A percentile compares a stretch with the other conserved stretches of the same genome.
These are phyloP conservation scores for Turnera subulata DNA, from an alignment of 345 rosid genomes.

Conservation along the genomic window DNA sequence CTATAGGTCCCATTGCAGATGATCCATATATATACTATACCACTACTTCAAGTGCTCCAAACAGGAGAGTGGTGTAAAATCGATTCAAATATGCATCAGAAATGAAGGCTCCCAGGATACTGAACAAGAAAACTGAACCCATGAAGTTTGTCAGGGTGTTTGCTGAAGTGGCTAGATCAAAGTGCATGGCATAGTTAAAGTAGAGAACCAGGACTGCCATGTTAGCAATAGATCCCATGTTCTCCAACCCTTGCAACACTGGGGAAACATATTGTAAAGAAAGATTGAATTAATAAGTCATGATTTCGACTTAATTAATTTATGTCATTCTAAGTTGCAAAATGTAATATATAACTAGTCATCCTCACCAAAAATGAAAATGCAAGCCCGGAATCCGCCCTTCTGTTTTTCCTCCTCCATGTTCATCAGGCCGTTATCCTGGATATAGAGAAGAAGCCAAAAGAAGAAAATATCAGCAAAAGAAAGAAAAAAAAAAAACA, in stretches of 20 bases:
- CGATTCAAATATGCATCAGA: slow-evolving; percentile 20
- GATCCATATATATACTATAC: not conserved
- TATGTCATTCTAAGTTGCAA: no score
- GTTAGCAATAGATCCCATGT: slow-evolving; percentile 27
- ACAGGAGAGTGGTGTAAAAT: slow-evolving; percentile 16
- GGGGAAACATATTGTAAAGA: not conserved
- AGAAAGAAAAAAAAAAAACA: not conserved
- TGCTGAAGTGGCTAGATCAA: slow-evolving; percentile 15
- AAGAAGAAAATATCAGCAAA: not conserved
- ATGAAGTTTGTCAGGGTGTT: slow-evolving; percentile 30
- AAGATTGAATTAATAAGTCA: no score
- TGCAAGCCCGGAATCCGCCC: no score
- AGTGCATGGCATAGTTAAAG: slow-evolving; percentile 9
- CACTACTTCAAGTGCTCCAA: slow-evolving; percentile 25
- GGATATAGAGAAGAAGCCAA: no score
- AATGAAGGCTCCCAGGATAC: slow-evolving; percentile 23
- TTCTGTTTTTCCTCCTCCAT: no score
- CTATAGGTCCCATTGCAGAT: no score
- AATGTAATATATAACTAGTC: no score
- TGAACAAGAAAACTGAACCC: slow-evolving; percentile 21
- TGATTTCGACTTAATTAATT: no score
- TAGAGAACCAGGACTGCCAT: slow-evolving; percentile 23
- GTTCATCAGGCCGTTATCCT: no score
- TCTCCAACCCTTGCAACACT: slow-evolving; percentile 21
- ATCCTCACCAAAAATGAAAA: no score